Conservation (phyloP, 2,329 filamentous ascomycete genomes). For the Xylariaceae sp. region DNA sequence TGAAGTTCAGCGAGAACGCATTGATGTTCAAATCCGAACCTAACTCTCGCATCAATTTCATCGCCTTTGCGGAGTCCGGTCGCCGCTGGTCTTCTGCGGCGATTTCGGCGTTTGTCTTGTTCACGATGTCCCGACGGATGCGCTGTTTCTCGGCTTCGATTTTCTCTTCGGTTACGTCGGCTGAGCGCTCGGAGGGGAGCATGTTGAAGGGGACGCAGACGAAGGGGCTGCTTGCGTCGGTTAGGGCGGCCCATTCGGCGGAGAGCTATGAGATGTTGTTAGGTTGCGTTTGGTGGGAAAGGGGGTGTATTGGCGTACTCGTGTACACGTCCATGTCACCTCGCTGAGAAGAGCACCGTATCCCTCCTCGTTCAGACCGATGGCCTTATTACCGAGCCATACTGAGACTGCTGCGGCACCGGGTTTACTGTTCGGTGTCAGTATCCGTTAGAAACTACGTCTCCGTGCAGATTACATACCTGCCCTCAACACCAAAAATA, state of each 20-base stretch:
- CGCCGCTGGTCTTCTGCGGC: conserved; percentile 27
- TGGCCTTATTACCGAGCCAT: conserved; percentile 41
- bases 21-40: conserved; percentile 47
- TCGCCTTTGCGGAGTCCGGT: conserved; percentile 30
- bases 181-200: conserved; percentile 33
- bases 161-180: conserved; percentile 23
- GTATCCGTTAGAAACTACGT: neutral
- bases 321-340: conserved; percentile 40
- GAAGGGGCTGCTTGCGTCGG: conserved; percentile 33
- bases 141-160: conserved; percentile 36
- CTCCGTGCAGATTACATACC: conserved; percentile 22
- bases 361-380: conserved; percentile 37
- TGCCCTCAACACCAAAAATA: conserved; percentile 42
- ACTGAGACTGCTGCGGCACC: conserved; percentile 42
- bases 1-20: conserved; percentile 41
- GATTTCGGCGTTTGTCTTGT: conserved; percentile 35
- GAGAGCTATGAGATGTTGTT: conserved; percentile 30
- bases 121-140: conserved; percentile 37
- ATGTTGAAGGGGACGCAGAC: conserved; percentile 41
- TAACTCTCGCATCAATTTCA: conserved; percentile 37
- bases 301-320: conserved; percentile 26
- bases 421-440: conserved; percentile 35
- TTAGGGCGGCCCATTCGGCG: conserved; percentile 39
- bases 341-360: conserved; percentile 41
- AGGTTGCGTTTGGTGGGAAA: neutral